Evolutionary conservation across 345 rosid species (phyloP).

Genomic region (Rhodamnia argentea): DNA sequence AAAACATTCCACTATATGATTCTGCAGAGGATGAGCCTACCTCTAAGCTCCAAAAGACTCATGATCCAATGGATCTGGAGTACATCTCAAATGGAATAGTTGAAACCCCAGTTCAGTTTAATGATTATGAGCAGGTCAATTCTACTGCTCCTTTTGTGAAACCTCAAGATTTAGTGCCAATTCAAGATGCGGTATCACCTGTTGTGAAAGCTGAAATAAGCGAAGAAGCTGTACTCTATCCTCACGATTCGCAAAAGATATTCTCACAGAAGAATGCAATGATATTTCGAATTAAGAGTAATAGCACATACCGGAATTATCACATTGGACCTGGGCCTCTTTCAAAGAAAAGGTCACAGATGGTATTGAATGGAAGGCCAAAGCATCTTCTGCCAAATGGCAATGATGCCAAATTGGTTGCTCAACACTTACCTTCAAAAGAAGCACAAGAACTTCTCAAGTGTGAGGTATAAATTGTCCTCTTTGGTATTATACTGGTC

Average conservation of each 20-base stretch:
- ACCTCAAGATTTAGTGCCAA: constrained; percentile 17
- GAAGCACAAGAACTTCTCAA: constrained; percentile 70
- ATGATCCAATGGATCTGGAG: constrained; percentile 10
- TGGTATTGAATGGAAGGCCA: constrained; percentile 30
- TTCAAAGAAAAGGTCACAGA: constrained; percentile 51
- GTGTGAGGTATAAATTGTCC: constrained; percentile 43
- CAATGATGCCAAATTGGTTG: constrained; percentile 46
- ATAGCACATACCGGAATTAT: constrained; percentile 31
- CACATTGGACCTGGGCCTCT: constrained; percentile 28
- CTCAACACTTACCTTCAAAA: constrained; percentile 39
- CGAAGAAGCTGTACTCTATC: constrained; percentile 27
- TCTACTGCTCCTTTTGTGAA: constrained; percentile 25
- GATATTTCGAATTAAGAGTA: constrained; percentile 38
- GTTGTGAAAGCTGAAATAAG: constrained; percentile 33
- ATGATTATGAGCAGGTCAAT: constrained; percentile 25
- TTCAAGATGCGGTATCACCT: constrained; percentile 21
- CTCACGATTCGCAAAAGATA: constrained; percentile 32
- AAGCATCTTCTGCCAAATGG: constrained; percentile 39
- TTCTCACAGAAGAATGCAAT: constrained; percentile 45
- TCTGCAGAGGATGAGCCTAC: constrained; percentile 93
- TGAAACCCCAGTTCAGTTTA: constrained; percentile 7
- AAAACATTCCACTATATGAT: constrained; percentile 83
- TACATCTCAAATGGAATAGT: constrained; percentile 14
- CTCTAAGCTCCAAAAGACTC: constrained; percentile 36
- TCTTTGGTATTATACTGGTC: neutral